A percentile compares a stretch with the other conserved stretches of the same genome.
These are phyloP conservation scores for Castanospermum australe DNA, from an alignment of 306 rosid genomes.

Conservation along the genomic window DNA sequence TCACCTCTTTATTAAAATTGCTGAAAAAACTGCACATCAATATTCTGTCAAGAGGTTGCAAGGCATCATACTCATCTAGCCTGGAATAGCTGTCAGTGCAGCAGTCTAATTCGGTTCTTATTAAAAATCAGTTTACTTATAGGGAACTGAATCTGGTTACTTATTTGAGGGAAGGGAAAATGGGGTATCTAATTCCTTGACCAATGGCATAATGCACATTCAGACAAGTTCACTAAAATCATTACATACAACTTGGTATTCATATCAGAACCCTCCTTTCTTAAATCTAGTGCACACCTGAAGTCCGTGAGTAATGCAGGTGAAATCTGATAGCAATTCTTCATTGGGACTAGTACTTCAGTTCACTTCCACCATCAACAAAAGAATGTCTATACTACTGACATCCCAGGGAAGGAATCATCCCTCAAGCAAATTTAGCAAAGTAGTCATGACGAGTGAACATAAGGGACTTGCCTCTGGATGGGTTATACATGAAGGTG, in stretches of 20 bases:
- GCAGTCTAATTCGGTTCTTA: neutral
- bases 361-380: conserved; percentile 42
- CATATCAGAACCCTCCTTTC: neutral
- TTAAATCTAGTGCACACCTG: conserved; percentile 3
- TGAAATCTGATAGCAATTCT: conserved; percentile 61
- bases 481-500: conserved; percentile 63
- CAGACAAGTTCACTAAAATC: neutral
- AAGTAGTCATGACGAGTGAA: conserved; percentile 42
- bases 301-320: conserved; percentile 52
- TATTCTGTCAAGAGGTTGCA: neutral
- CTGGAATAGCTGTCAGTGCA: neutral
- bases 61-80: neutral
- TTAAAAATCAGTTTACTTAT: neutral
- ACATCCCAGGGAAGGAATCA: conserved; percentile 30
- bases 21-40: neutral
- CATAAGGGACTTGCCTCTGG: conserved; percentile 36
- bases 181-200: conserved; percentile 34
- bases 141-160: neutral
- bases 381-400: conserved; percentile 50
- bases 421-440: conserved; percentile 43
- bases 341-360: conserved; percentile 63
- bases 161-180: conserved; percentile 11
- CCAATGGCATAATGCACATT: conserved; percentile 5
- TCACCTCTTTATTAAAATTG: neutral
- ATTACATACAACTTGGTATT: neutral